Percentiles rank a stretch among this genome's conserved stretches.
Conservation (phyloP, 129 eudicot genomes). For the Lactuca saligna region DNA sequence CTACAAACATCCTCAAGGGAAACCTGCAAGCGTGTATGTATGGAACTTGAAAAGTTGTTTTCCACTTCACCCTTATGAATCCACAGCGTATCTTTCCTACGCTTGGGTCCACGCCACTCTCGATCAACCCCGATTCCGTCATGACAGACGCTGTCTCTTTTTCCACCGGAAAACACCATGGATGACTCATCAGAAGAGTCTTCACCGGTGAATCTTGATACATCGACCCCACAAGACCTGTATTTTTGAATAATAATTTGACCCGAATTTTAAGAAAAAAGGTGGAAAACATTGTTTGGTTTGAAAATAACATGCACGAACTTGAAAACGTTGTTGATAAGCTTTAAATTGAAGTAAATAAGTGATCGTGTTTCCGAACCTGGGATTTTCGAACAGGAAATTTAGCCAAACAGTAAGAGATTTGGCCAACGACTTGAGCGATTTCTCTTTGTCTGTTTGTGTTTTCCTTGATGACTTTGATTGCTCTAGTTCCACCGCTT, state of each 20-base stretch:
- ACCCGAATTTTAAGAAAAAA: neutral
- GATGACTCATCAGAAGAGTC: slow-evolving; percentile 25
- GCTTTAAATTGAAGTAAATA: slow-evolving; percentile 1
- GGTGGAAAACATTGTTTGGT: neutral
- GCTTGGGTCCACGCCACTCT: slow-evolving; percentile 79
- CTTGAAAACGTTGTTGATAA: neutral
- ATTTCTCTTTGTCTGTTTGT: slow-evolving; percentile 53
- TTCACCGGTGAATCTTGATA: slow-evolving; percentile 44
- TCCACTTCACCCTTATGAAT: slow-evolving; percentile 29
- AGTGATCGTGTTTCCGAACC: slow-evolving; percentile 1
- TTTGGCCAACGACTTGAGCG: slow-evolving; percentile 62
- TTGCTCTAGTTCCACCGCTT: slow-evolving; percentile 71
- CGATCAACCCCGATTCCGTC: slow-evolving; percentile 55
- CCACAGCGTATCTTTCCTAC: slow-evolving; percentile 56
- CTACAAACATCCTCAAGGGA: slow-evolving; percentile 82
- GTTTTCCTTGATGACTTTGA: slow-evolving; percentile 70
- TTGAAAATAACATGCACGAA: too few species aligned
- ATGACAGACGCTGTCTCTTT: slow-evolving; percentile 53
- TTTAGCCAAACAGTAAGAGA: slow-evolving; percentile 94
- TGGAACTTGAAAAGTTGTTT: slow-evolving; percentile 33
- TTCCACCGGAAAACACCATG: slow-evolving; percentile 44
- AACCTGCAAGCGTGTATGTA: slow-evolving; percentile 39
- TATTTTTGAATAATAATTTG: neutral
- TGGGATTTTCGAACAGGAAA: slow-evolving; percentile 80
- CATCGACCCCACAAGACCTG: slow-evolving; percentile 69